Evolutionary conservation across 345 rosid species (phyloP).

Genomic region (Camelina neglecta): DNA sequence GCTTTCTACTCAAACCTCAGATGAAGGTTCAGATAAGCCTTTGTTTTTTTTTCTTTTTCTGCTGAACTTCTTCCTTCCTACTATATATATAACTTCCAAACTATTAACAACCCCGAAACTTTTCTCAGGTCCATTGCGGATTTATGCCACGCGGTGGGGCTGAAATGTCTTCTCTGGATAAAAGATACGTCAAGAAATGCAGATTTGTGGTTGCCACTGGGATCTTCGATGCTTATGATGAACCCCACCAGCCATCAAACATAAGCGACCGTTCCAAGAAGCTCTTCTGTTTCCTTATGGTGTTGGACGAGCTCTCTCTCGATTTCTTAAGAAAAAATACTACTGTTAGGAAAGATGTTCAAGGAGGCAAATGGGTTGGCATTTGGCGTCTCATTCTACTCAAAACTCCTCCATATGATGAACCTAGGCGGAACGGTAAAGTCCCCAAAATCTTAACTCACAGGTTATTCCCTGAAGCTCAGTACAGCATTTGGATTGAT

Average conservation of each 20-base stretch:
- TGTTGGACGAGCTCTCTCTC: conserved; percentile 81
- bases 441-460: conserved; percentile 97
- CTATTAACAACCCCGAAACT: conserved; percentile 5
- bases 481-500: conserved; percentile 98
- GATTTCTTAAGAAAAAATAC: conserved; percentile 65
- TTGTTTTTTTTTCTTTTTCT: too few species aligned
- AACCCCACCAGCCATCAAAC: conserved; percentile 89
- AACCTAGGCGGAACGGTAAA: conserved; percentile 96
- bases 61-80: background rate
- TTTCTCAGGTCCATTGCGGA: conserved; percentile 84
- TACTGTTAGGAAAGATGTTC: conserved; percentile 64
- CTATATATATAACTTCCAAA: background rate
- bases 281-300: conserved; percentile 94
- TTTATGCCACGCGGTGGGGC: conserved; percentile 85
- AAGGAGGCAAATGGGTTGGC: conserved; percentile 88
- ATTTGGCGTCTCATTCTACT: conserved; percentile 91
- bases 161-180: conserved; percentile 73
- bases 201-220: conserved; percentile 92
- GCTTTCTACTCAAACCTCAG: conserved; percentile 66
- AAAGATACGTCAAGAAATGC: conserved; percentile 73
- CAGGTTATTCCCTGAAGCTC: conserved; percentile 91
- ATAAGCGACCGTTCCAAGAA: conserved; percentile 72
- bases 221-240: conserved; percentile 91
- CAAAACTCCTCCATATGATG: conserved; percentile 87
- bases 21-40: conserved; percentile 64